Evolutionary conservation across 2,329 filamentous ascomycete species (phyloP).

Genomic region (Biscogniauxia sp.): DNA sequence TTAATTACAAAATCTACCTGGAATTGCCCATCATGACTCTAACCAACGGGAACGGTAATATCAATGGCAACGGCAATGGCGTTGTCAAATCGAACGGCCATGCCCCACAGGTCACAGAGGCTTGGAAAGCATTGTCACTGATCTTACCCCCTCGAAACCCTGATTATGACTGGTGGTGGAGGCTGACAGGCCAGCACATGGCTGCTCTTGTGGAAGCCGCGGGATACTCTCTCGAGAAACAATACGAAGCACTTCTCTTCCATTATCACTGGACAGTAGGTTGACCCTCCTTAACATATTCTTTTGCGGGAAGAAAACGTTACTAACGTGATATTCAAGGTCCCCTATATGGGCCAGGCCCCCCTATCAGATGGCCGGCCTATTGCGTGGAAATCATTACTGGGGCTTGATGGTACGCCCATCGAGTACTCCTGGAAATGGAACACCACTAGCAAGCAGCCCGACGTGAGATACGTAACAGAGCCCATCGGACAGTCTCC

Average conservation of each 20-base stretch:
- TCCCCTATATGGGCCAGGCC: conserved; percentile 9
- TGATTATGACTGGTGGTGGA: conserved; percentile 11
- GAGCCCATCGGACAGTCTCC: conserved; percentile 8
- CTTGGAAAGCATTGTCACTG: too few relatives aligned
- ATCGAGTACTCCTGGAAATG: conserved; percentile 16
- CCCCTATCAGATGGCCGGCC: conserved; percentile 2
- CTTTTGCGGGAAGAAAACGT: neutral
- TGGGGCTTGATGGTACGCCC: conserved; percentile 5
- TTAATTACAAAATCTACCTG: too few relatives aligned
- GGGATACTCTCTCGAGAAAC: conserved; percentile 6
- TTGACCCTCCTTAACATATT: neutral
- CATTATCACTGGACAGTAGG: conserved; percentile 10
- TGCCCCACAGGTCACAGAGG: too few relatives aligned
- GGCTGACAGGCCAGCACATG: conserved; percentile 8
- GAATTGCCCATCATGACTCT: too few relatives aligned
- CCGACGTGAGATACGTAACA: conserved; percentile 7
- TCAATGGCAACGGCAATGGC: too few relatives aligned
- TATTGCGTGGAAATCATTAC: conserved; percentile 3
- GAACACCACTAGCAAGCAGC: neutral
- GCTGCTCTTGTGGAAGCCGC: conserved; percentile 10
- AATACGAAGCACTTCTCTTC: conserved; percentile 10
- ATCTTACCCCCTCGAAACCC: conserved; percentile 5
- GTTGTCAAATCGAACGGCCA: too few relatives aligned
- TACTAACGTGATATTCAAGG: conserved; percentile 1
- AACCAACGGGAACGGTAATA: too few relatives aligned